Evolutionary conservation across 345 rosid species (phyloP).

Genomic region (Ailanthus altissimus): DNA sequence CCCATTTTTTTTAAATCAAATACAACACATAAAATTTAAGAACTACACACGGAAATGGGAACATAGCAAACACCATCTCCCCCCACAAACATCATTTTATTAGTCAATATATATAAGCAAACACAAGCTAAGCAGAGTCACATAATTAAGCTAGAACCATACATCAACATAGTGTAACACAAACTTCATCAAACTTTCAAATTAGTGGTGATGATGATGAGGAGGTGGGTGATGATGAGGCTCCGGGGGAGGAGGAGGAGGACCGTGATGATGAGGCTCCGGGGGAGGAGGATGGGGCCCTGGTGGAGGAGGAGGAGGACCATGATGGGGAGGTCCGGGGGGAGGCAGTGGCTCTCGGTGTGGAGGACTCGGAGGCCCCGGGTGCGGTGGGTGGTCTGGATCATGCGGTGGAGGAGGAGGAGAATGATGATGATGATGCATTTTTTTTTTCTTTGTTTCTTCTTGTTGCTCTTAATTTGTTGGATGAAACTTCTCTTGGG

Average conservation of each 20-base stretch:
- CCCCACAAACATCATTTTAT: too few species aligned
- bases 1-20: too few species aligned
- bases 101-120: too few species aligned
- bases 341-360: constrained; percentile 24
- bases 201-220: neutral
- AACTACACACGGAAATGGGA: too few species aligned
- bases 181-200: neutral
- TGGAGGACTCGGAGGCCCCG: too few species aligned
- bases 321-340: constrained; percentile 29
- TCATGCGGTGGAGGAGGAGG: constrained; percentile 23
- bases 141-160: too few species aligned
- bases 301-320: constrained; percentile 25
- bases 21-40: too few species aligned
- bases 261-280: neutral
- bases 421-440: too few species aligned
- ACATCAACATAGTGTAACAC: too few species aligned
- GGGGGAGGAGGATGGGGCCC: constrained; percentile 19
- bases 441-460: constrained; percentile 8
- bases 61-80: too few species aligned
- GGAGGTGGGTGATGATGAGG: neutral
- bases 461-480: neutral
- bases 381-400: neutral
- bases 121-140: too few species aligned
- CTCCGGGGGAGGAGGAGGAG: neutral
- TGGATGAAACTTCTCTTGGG: neutral